Evolutionary conservation across 805 yeast species (phyloP).

Genomic region (Wickerhamiella azyma): DNA sequence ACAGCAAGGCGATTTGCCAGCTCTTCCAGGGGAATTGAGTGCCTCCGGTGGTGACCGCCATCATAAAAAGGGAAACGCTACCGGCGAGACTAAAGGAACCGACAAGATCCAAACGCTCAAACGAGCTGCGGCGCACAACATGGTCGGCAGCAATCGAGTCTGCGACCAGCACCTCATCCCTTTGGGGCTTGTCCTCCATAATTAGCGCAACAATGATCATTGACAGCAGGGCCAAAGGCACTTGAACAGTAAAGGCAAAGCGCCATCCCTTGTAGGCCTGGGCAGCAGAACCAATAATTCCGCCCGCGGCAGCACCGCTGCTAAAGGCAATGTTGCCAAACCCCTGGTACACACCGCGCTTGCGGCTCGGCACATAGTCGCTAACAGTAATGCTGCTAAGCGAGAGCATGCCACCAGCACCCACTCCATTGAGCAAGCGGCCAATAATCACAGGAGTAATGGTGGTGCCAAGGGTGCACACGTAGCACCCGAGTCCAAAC

Average conservation of each 20-base stretch:
- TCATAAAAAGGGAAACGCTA: slow-evolving; percentile 43
- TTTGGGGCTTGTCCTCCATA: slow-evolving; percentile 11
- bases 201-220: slow-evolving; percentile 23
- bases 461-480: slow-evolving; percentile 39
- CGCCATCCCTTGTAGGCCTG: slow-evolving; percentile 52
- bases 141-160: slow-evolving; percentile 9
- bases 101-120: slow-evolving; percentile 48
- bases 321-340: slow-evolving; percentile 64
- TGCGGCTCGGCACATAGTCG: slow-evolving; percentile 62
- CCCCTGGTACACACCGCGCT: slow-evolving; percentile 76
- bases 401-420: slow-evolving; percentile 81
- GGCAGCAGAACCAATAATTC: slow-evolving; percentile 40
- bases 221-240: slow-evolving; percentile 29
- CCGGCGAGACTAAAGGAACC: slow-evolving; percentile 50
- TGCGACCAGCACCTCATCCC: slow-evolving; percentile 21
- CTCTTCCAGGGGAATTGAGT: slow-evolving; percentile 34
- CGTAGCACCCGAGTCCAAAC: slow-evolving; percentile 35
- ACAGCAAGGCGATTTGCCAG: slow-evolving; percentile 13
- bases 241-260: slow-evolving; percentile 30
- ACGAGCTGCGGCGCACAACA: slow-evolving; percentile 31
- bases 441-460: slow-evolving; percentile 55
- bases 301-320: slow-evolving; percentile 63
- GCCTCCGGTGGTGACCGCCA: slow-evolving; percentile 57
- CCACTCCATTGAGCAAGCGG: slow-evolving; percentile 70
- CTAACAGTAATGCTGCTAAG: slow-evolving; percentile 62